phyloP scores from a whole-genome alignment of 1,139 yeast genomes.

The Geotrichum australiense region DNA sequence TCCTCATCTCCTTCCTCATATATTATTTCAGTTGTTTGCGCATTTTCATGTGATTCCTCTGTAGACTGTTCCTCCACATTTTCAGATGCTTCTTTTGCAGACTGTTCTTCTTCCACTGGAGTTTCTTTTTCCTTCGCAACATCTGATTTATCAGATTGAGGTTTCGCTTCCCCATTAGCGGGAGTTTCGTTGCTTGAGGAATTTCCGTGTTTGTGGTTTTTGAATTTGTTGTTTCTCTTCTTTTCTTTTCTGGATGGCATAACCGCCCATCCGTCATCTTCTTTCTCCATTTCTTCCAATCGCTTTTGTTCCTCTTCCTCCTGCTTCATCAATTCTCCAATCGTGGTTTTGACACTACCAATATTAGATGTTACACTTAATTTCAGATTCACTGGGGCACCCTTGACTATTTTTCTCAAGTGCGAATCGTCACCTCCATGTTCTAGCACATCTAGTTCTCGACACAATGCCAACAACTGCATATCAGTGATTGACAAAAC shows the following conservation, averaged over 20 bases:
- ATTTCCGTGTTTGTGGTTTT: conserved; percentile 2
- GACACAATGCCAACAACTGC: conserved; percentile 83
- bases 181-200: not conserved
- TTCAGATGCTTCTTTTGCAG: conserved; percentile 18
- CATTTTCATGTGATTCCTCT: conserved; percentile 17
- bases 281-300: conserved; percentile 19
- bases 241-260: conserved; percentile 23
- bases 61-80: conserved; percentile 17
- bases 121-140: conserved; percentile 15
- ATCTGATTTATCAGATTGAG: conserved; percentile 3
- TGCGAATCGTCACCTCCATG: conserved; percentile 43
- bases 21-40: conserved; percentile 24
- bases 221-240: conserved; percentile 8
- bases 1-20: conserved; percentile 43
- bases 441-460: conserved; percentile 71
- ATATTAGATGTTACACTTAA: conserved; percentile 15
- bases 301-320: conserved; percentile 20
- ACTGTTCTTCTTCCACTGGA: conserved; percentile 15
- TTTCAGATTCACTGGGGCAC: conserved; percentile 11
- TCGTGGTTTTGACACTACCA: conserved; percentile 8
- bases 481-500: conserved; percentile 88
- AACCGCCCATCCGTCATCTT: conserved; percentile 32
- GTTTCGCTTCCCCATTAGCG: conserved; percentile 2
- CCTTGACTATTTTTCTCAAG: conserved; percentile 43
- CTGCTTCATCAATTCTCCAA: conserved; percentile 11